Percentiles rank a stretch among this genome's conserved stretches.
These are phyloP conservation scores for Fusarium haematococcum DNA, from an alignment of 2,329 filamentous ascomycete species.

Conservation along the genomic window DNA sequence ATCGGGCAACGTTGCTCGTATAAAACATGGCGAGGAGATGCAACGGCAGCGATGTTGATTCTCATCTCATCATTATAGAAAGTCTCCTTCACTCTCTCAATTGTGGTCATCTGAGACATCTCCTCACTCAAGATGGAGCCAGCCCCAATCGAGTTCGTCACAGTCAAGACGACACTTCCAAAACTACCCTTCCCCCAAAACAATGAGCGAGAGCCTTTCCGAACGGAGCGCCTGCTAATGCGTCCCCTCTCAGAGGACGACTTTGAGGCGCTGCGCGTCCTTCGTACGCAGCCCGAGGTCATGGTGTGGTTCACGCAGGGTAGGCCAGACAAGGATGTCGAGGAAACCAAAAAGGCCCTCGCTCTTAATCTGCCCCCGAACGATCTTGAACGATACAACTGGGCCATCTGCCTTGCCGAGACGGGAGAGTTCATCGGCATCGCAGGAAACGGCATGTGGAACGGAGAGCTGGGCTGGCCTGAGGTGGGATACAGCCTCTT, in stretches of 20 bases:
- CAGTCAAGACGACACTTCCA: constrained; percentile 63
- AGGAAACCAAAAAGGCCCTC: constrained; percentile 57
- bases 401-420: constrained; percentile 60
- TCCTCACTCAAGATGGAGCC: constrained; percentile 34
- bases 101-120: neutral
- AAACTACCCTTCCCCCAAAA: constrained; percentile 55
- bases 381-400: constrained; percentile 67
- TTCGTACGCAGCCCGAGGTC: constrained; percentile 70
- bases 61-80: neutral
- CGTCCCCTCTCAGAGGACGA: constrained; percentile 64
- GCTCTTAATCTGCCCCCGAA: constrained; percentile 59
- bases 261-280: constrained; percentile 59
- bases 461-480: constrained; percentile 63
- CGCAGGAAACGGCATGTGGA: constrained; percentile 56
- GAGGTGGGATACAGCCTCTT: constrained; percentile 70
- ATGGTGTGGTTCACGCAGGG: constrained; percentile 69
- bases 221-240: constrained; percentile 67
- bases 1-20: neutral
- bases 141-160: constrained; percentile 49
- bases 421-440: constrained; percentile 65
- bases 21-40: neutral
- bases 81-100: neutral
- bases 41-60: neutral
- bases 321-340: constrained; percentile 56
- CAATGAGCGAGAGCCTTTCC: constrained; percentile 53